Evolutionary conservation across 1,139 yeast genomes (phyloP), one percentile per base, ranked within the genome.

Genomic region (Petasospora fabianii): DNA sequence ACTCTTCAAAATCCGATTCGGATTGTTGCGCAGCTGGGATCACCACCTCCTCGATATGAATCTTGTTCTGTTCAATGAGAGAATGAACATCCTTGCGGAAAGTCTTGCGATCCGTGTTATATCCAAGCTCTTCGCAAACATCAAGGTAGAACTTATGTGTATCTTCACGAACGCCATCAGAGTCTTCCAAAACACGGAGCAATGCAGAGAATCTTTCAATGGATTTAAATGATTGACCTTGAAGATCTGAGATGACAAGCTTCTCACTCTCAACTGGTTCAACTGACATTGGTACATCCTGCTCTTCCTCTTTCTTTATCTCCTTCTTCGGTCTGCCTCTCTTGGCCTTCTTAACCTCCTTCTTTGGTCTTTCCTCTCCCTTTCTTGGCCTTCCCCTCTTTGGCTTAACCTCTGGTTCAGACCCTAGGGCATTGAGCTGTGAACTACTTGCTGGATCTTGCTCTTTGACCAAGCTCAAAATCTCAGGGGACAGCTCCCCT

Each of bases 71-170:
- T 2, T 42, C 39, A 2, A 51, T 46, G 30, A 65, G 45, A 2
- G 53, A 44, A 4, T 46, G 34, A 5, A 60, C 40, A 31, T 53
- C 60, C 10, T 55, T 52, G 8, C 35, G 38, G 26, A 57, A 49
- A 0, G 71, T 66, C 39, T 55, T 60, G 17, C 58, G 50, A 36
- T 66, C 70, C 32, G 63, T 50, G 4, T 39, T 42, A 26, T 58
- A 57, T 0, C 57, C 57, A 17, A 50, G 38, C 33, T 47, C 52
- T 9, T 48, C 53, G 31, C 56, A 50, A 6, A 62, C 36, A 8
- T 46, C 50, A 11, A 42, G 36, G 6, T 49, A 38, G 10, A 65
- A 48, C 12, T 41, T 39, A 3, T 38, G 31, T 3, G 61, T 64
- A 4, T 60, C 57, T 22, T 56, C 61, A 24, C 58, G 44, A 3